Base-by-base conservation (phyloP, 2,329 filamentous ascomycete species). In the Beauveria rudraprayagi region DNA sequence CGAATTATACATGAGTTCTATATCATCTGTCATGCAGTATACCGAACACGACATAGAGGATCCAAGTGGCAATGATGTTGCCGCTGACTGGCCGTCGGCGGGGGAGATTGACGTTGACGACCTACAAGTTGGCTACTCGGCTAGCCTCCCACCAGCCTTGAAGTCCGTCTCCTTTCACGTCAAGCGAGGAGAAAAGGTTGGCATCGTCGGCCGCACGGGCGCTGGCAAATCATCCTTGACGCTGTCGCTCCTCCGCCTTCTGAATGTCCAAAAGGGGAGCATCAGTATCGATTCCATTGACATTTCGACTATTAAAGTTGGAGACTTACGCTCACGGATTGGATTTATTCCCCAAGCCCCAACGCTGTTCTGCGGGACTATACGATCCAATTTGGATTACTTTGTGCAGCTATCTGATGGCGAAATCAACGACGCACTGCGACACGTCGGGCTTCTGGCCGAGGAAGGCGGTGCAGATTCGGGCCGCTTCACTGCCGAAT, bases 291-390 rank as follows among this genome's bases (percentile, higher is more conserved):
- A 66, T 37, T 48, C 56, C 5, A 2, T 54, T 7, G 51, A 58
- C 16, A 46, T 62, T 24, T 51, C 53, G 7, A 40, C 54, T 5
- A 30, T 66, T 5, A 60, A 60, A 1, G 47, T 53, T 6, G 46
- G 48, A 10, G 48, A 41, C 5, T 16, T 65, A 24, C 52, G 65
- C 24, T 52, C 57, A 5, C 47, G 63, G 11, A 61, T 66, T 40
- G 61, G 59, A 8, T 62, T 63, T 11, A 30, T 30, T 11, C 28
- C 28, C 9, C 28, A 30, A 8, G 9, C 28, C 1, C 28, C 28
- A 5, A 58, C 56, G 4, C 51, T 61, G n/a, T 56, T 48, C 11
- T 5, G 11, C 10, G 54, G 54, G 6, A 56, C 54, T 10, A n/a
- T 56, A 5, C 54, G 54, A 26, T 56, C 54, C 43, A 56, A 48